These are phyloP conservation scores for Venustampulla echinocandica DNA, from an alignment of 495 filamentous ascomycete genomes.

Conservation along the genomic window DNA sequence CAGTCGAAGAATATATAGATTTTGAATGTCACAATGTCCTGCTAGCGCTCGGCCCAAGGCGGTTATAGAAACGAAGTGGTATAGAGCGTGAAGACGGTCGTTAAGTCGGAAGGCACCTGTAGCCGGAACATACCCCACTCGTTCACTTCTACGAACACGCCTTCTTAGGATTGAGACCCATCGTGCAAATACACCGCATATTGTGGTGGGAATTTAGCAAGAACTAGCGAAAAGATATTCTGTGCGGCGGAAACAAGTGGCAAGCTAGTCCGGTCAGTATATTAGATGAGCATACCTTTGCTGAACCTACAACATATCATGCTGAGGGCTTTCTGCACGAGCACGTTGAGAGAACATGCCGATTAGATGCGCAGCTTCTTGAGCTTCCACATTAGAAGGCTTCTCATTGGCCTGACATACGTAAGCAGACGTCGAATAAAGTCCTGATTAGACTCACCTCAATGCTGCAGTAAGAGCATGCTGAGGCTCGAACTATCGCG, in stretches of 20 bases:
- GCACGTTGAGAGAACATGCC: constrained; percentile 5
- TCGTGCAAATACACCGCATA: not conserved
- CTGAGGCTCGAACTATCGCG: not conserved
- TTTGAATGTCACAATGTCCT: too few species aligned
- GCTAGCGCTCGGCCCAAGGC: too few species aligned
- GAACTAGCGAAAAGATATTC: not conserved
- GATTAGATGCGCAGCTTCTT: constrained; percentile 5
- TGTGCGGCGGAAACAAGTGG: not conserved
- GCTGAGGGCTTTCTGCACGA: not conserved
- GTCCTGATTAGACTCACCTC: not conserved
- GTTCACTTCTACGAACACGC: constrained; percentile 1
- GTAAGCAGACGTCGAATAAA: constrained; percentile 1
- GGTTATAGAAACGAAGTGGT: too few species aligned
- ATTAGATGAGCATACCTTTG: not conserved
- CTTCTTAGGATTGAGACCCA: constrained; percentile 3
- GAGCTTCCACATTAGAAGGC: not conserved
- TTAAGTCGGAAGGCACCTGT: constrained; percentile 1
- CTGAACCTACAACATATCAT: not conserved
- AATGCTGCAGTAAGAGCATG: not conserved
- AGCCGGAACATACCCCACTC: constrained; percentile 1
- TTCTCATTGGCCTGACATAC: not conserved
- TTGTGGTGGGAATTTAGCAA: not conserved
- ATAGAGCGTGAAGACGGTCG: constrained; percentile 1
- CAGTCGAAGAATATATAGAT: too few species aligned
- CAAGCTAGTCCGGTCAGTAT: not conserved